phyloP scores from a whole-genome alignment of 495 filamentous ascomycete species.

The Massariosphaeria phaeospora region DNA sequence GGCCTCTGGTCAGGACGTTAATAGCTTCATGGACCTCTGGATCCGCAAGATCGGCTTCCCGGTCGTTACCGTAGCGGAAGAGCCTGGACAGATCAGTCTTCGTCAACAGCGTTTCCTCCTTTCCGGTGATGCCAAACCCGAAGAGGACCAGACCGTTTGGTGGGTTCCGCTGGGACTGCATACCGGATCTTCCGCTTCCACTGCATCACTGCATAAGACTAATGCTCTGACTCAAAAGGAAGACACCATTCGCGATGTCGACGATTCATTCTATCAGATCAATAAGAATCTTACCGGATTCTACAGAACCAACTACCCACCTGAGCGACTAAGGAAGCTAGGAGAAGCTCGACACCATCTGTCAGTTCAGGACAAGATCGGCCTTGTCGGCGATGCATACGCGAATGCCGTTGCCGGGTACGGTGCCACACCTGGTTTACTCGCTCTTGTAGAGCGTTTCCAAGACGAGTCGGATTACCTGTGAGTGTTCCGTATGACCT shows the following conservation, averaged over 20 bases:
- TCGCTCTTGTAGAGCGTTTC: slow-evolving; percentile 77
- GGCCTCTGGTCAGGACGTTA: slow-evolving; percentile 83
- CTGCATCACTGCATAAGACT: slow-evolving; percentile 50
- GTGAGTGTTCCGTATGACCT: slow-evolving; percentile 44
- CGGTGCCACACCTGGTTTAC: slow-evolving; percentile 68
- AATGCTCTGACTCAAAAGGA: slow-evolving; percentile 70
- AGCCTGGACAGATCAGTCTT: slow-evolving; percentile 71
- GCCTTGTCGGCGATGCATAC: slow-evolving; percentile 83
- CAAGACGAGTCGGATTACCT: slow-evolving; percentile 75
- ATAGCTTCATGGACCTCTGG: slow-evolving; percentile 84
- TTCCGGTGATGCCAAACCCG: slow-evolving; percentile 75
- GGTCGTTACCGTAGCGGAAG: slow-evolving; percentile 77
- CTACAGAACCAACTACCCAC: slow-evolving; percentile 88
- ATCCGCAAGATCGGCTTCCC: slow-evolving; percentile 93
- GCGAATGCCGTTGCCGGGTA: slow-evolving; percentile 85
- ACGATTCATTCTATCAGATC: slow-evolving; percentile 83
- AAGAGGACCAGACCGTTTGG: slow-evolving; percentile 90
- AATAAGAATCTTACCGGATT: slow-evolving; percentile 86
- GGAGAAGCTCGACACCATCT: slow-evolving; percentile 67
- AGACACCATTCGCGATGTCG: slow-evolving; percentile 65
- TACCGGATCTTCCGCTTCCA: slow-evolving; percentile 45
- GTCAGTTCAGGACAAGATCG: slow-evolving; percentile 83
- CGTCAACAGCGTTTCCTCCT: slow-evolving; percentile 84
- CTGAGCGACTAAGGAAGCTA: slow-evolving; percentile 69
- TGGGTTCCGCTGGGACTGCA: slow-evolving; percentile 87